Percentiles rank a stretch among this genome's conserved stretches.
Conservation (phyloP, 2,329 filamentous ascomycete species). For the Calonectria pseudoreteaudii region DNA sequence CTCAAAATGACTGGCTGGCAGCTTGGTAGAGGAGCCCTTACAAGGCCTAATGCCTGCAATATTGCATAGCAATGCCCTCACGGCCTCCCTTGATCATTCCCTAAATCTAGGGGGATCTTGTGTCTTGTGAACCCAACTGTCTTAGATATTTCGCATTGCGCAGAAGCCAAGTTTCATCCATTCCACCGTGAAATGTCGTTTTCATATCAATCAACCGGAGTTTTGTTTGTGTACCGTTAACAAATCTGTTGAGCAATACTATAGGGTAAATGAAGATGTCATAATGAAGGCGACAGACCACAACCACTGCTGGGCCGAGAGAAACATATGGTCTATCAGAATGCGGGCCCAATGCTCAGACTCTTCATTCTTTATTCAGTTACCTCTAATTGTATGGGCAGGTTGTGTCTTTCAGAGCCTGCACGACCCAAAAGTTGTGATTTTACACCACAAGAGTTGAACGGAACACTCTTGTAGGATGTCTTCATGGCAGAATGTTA, state of each 20-base stretch:
- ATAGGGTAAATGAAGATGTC: background rate
- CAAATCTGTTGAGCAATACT: background rate
- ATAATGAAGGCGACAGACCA: background rate
- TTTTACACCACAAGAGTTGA: too few relatives aligned
- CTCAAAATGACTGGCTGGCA: too few relatives aligned
- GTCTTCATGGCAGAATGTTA: too few relatives aligned
- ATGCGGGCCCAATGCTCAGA: background rate
- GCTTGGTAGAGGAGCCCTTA: too few relatives aligned
- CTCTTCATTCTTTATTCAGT: too few relatives aligned
- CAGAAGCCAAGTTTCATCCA: background rate
- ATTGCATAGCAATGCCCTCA: too few relatives aligned
- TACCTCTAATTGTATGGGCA: background rate
- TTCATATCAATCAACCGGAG: background rate
- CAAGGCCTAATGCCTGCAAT: too few relatives aligned
- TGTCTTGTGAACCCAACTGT: background rate
- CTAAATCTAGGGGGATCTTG: background rate
- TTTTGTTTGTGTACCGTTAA: background rate
- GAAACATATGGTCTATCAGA: background rate
- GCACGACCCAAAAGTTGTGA: too few relatives aligned
- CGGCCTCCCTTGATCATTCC: too few relatives aligned
- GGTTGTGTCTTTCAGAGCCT: too few relatives aligned
- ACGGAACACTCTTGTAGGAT: too few relatives aligned
- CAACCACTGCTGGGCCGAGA: background rate
- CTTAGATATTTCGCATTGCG: background rate
- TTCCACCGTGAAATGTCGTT: background rate